A percentile compares a stretch with the other conserved stretches of the same genome.
phyloP scores from a whole-genome alignment of 2,329 filamentous ascomycete species.

The Calonectria fujianensis region DNA sequence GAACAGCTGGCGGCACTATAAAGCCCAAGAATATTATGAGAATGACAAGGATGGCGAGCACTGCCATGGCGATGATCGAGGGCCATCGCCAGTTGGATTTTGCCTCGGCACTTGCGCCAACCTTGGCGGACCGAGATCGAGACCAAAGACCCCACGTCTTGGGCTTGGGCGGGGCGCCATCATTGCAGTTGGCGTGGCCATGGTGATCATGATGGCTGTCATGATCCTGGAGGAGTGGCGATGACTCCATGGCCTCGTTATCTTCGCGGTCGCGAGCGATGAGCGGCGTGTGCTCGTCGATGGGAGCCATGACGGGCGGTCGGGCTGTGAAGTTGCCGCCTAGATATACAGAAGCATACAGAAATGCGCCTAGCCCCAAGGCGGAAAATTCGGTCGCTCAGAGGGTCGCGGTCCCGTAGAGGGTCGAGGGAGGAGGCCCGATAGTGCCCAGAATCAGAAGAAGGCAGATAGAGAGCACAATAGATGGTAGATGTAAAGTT shows the following conservation, averaged over 20 bases:
- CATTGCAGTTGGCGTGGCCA: constrained; percentile 44
- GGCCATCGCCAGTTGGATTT: constrained; percentile 76
- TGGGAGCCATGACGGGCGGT: constrained; percentile 63
- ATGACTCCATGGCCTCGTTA: constrained; percentile 65
- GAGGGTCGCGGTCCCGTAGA: constrained; percentile 6
- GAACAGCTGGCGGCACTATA: constrained; percentile 85
- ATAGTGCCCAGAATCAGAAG: constrained; percentile 27
- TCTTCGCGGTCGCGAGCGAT: constrained; percentile 60
- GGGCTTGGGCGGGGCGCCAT: constrained; percentile 28
- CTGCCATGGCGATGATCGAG: constrained; percentile 82
- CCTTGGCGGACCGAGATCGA: constrained; percentile 41
- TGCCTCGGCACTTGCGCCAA: constrained; percentile 48
- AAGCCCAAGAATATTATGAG: constrained; percentile 86
- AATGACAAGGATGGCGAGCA: constrained; percentile 78
- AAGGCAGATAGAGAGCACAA: neutral
- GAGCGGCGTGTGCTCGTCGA: constrained; percentile 67
- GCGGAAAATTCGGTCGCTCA: neutral
- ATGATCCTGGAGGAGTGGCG: constrained; percentile 69
- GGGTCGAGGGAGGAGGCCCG: constrained; percentile 40
- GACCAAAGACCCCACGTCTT: constrained; percentile 50
- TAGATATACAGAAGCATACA: constrained; percentile 32
- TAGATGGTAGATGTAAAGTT: constrained; percentile 38
- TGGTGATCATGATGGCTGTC: constrained; percentile 61
- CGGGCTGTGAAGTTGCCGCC: constrained; percentile 53
- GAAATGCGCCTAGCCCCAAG: constrained; percentile 32